Evolutionary conservation across 2,329 filamentous ascomycete genomes (phyloP), one percentile per base, ranked within the genome.

Genomic region (Hypoxylon sp.): DNA sequence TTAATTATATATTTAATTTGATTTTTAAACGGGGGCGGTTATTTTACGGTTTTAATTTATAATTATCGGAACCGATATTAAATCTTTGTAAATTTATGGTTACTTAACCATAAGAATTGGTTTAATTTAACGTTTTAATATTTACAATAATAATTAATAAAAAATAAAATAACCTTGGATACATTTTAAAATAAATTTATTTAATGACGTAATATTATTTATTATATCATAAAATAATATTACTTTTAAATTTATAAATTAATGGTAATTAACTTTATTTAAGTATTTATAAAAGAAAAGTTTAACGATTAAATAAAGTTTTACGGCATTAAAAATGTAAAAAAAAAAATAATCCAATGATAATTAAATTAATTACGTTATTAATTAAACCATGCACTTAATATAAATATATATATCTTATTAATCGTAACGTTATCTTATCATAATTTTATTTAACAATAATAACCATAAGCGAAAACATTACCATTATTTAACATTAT

Each of bases 61-160:
- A 44, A 44, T 44, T 44, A 44, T 22, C 20, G 6, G 20, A n/a
- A 44, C 6, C 6, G 20, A 44, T 20, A 20, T 44, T 14, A 20
- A 8, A 20, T 44, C n/a, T 44, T 44, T n/a, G 4, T 25, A 25
- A 25, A 25, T 44, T 44, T 44, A 44, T 44, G 6, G 11, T 44
- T 44, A 11, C n/a, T 11, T 44, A n/a, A 13, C 6, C 6, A 20
- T 44, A 20, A 44, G 11, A n/a, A n/a, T 44, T 44, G 6, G 6
- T 33, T 33, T 33, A 33, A 33, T 6, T 33, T 33, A 33, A 33
- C 10, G 10, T 33, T 11, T 44, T 44, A 44, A 13, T 11, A 11
- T 44, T 44, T 44, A 44, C n/a, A 44, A 44, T 44, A 44, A n/a
- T 44, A n/a, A 13, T 44, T 44, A 44, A n/a, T 44, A 44, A n/a